Base-by-base conservation (phyloP, 2,329 filamentous ascomycete species). In the Cadophora sp. region DNA sequence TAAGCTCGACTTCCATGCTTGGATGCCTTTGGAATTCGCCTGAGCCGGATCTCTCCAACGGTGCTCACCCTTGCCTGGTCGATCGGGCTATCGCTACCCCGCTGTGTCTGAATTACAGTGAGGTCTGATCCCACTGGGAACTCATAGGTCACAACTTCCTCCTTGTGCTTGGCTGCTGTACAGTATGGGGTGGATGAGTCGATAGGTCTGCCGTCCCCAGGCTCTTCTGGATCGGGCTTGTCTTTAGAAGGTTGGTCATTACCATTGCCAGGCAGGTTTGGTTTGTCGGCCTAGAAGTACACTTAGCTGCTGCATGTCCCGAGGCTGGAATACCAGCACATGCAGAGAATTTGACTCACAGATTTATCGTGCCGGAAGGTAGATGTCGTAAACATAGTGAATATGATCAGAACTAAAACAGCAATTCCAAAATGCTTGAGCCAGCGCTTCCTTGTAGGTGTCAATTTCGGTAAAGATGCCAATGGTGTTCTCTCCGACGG, bases 31-130 rank as follows among this genome's bases (percentile, higher is more conserved):
- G 72, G 67, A 30, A 74, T n/a, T 47, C 50, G 64, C 45, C 73
- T 65, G 1, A 77, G 59, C 7, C 70, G 66, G 39, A 76, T 71
- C 55, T 75, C 73, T 6, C 76, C 76, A 6, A n/a, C 47, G 13
- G 73, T 75, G 22, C 41, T 36, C 9, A 76, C 70, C 9, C 48
- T 41, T 11, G 39, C 36, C 13, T 33, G 65, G n/a, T 41, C 20
- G 20, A 59, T 47, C 14, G 59, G 39, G n/a, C 47, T 41, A 18
- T 72, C 64, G 43, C 67, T 36, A 13, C 71, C 65, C 45, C 73
- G 64, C 14, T 63, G 68, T 4, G 65, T 70, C 60, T 75, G 74
- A 2, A 73, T 14, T 0, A 77, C 68, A 33, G 47, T 65, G 24
- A 77, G 45, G 41, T 72, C 69, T 18, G 53, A 55, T 4, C 66